Evolutionary conservation across 2,329 filamentous ascomycete species (phyloP).

Genomic region (Trichophyton rubrum): DNA sequence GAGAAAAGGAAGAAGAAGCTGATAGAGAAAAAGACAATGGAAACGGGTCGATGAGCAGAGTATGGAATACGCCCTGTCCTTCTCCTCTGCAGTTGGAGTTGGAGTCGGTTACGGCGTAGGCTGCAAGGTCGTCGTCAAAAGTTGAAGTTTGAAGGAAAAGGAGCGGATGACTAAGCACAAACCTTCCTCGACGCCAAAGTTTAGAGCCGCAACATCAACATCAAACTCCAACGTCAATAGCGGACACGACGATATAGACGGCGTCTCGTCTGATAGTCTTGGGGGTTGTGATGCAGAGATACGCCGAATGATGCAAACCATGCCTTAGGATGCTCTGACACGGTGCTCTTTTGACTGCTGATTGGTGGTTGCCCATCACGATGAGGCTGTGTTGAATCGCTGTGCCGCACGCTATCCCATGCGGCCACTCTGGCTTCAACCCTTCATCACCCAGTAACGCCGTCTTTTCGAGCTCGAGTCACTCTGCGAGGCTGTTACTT

Average conservation of each 20-base stretch:
- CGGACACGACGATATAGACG: not conserved
- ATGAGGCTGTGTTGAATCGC: not conserved
- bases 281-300: not conserved
- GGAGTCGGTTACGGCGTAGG: not conserved
- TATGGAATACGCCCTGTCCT: not conserved
- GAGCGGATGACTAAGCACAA: not conserved
- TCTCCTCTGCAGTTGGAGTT: not conserved
- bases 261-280: not conserved
- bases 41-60: not conserved
- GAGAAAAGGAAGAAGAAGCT: not conserved
- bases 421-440: slow-evolving; percentile 1
- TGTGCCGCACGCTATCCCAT: slow-evolving; percentile 2
- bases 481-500: not conserved
- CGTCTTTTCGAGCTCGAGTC: not conserved
- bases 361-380: not conserved
- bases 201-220: not conserved
- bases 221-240: too few species aligned
- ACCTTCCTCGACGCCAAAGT: not conserved
- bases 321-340: not conserved
- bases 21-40: not conserved
- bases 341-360: not conserved
- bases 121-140: not conserved
- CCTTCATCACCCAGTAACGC: not conserved
- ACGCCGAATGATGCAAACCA: not conserved
- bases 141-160: not conserved